A percentile compares a stretch with the other conserved stretches of the same genome.
Conservation (phyloP, 768 basidiomycete genomes). For the Pilatotrama ljubarskyi region DNA sequence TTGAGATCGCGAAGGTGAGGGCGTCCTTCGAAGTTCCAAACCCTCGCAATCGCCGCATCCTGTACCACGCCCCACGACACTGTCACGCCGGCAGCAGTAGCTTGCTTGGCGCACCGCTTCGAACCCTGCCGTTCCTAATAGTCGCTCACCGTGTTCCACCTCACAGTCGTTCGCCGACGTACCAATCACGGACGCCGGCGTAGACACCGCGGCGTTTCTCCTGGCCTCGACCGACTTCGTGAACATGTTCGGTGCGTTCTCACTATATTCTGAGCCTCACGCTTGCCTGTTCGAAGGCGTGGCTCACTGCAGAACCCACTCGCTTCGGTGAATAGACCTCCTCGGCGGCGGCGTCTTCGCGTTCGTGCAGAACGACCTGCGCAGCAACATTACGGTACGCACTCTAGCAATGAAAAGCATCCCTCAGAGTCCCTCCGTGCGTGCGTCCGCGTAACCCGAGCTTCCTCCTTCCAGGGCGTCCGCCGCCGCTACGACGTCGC, state of each 20-base stretch:
- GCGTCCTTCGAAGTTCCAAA: background rate
- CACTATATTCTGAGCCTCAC: constrained; percentile 4
- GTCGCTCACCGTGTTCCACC: constrained; percentile 1
- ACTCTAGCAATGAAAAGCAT: constrained; percentile 6
- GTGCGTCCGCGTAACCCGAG: background rate
- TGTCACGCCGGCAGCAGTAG: constrained; percentile 14
- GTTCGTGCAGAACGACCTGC: constrained; percentile 72
- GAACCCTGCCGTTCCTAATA: background rate
- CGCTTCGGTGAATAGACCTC: constrained; percentile 46
- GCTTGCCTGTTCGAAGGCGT: background rate
- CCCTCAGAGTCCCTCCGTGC: background rate
- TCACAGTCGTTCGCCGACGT: constrained; percentile 86
- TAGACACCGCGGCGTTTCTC: constrained; percentile 79
- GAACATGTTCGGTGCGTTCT: constrained; percentile 61
- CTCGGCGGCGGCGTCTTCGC: constrained; percentile 69
- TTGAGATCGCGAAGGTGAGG: constrained; percentile 66
- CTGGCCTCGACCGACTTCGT: constrained; percentile 88
- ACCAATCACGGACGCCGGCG: constrained; percentile 68
- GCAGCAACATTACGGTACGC: constrained; percentile 63
- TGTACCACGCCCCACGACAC: background rate
- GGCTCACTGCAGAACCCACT: background rate
- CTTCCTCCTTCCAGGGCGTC: constrained; percentile 52
- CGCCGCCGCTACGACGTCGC: constrained; percentile 50
- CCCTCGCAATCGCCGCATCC: constrained; percentile 18
- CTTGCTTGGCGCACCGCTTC: constrained; percentile 13